Percentiles rank a stretch among this genome's conserved stretches.
These are phyloP conservation scores for Parsonsia alboflavescens DNA, from an alignment of 257 asterid species.

Conservation along the genomic window DNA sequence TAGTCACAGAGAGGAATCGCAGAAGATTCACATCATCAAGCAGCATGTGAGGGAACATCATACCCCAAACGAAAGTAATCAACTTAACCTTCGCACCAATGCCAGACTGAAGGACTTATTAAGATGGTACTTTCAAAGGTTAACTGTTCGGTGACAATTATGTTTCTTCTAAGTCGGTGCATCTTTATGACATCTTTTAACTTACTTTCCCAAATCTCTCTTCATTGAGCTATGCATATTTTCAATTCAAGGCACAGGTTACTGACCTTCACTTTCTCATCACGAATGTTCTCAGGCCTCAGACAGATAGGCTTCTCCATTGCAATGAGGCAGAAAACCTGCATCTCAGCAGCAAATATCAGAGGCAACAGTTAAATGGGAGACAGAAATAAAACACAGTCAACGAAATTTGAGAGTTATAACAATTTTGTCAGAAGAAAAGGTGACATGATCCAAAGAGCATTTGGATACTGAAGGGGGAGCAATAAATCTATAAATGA, in stretches of 20 bases:
- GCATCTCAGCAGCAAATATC: slow-evolving; percentile 14
- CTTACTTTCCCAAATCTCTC: background rate
- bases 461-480: background rate
- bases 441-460: background rate
- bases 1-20: background rate
- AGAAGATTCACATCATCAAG: background rate
- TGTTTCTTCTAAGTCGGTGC: background rate
- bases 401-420: slow-evolving; percentile 3
- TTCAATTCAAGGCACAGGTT: background rate
- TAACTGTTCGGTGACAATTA: background rate
- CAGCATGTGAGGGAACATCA: background rate
- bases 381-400: slow-evolving; percentile 4
- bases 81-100: background rate
- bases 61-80: background rate
- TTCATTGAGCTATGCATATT: slow-evolving; percentile 1
- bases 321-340: slow-evolving; percentile 92
- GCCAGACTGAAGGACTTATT: too few species aligned
- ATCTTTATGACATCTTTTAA: background rate
- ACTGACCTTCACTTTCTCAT: slow-evolving; percentile 92
- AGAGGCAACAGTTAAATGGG: background rate
- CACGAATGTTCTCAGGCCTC: slow-evolving; percentile 82
- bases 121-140: background rate
- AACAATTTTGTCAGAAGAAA: background rate
- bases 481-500: background rate
- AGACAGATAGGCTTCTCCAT: slow-evolving; percentile 91